Base-by-base conservation (phyloP, 1,284 basidiomycete genomes). In the Gymnopus androsaceus region DNA sequence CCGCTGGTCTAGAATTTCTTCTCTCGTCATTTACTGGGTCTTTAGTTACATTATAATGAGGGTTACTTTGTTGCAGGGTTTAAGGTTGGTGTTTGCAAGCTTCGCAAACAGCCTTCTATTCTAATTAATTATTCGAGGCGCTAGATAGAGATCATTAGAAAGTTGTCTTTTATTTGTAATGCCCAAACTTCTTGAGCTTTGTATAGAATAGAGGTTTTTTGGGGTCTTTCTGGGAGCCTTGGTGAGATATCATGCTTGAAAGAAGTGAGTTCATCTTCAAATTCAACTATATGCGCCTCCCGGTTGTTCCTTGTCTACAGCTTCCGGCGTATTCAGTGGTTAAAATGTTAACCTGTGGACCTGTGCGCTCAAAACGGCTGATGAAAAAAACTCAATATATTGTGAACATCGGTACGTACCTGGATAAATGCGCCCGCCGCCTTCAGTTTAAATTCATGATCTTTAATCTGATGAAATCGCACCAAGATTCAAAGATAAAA, bases 81-180 rank as follows among this genome's bases (percentile, higher is more conserved):
- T 23, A 42, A 45, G 41, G 51, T 44, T 23, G 27, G 40, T 45
- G 42, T 9, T 46, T 53, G 51, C 11, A 37, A 34, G 44, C 33
- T 45, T 27, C 40, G 25, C 51, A 45, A 44, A 15, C 14, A 46
- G 30, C n/a, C 7, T 42, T 34, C 51, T 28, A n/a, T 30, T 38
- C 34, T 23, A 33, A 42, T 45, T 17, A 21, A 11, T 34, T 23
- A 9, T 21, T 47, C 9, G 40, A 52, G 19, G 27, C 33, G 27
- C 21, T 53, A 53, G 41, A 45, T 27, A 34, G 14, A 30, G 34
- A 36, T 49, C 45, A 21, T 23, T 45, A 33, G n/a, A n/a, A n/a
- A n/a, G n/a, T n/a, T n/a, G n/a, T n/a, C n/a, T n/a, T n/a, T n/a
- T n/a, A n/a, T n/a, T n/a, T n/a, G n/a, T n/a, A n/a, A n/a, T n/a